These are phyloP conservation scores for Osmanthus fragrans DNA, from an alignment of 257 asterid species.

Conservation along the genomic window DNA sequence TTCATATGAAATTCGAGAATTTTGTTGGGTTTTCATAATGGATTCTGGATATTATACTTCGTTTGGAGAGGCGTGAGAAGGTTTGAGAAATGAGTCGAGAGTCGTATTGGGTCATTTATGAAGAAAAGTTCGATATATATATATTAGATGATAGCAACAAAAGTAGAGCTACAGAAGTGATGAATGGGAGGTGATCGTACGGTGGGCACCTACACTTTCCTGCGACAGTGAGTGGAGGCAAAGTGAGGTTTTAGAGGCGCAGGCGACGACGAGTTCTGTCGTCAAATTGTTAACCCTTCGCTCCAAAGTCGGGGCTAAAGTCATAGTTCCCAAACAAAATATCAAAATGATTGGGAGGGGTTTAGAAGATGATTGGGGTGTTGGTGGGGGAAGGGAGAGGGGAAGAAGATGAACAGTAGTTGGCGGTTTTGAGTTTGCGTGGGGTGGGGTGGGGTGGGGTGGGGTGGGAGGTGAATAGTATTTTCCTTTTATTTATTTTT, in stretches of 20 bases:
- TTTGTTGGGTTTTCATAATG: slow-evolving; percentile 28
- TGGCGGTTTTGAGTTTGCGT: too few relatives aligned
- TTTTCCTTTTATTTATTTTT: too few relatives aligned
- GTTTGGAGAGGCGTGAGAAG: slow-evolving; percentile 32
- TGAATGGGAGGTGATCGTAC: not conserved
- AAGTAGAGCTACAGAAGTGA: not conserved
- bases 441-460: too few relatives aligned
- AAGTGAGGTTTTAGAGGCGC: not conserved
- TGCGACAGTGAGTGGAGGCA: not conserved
- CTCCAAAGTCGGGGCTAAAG: too few relatives aligned
- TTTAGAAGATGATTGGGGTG: too few relatives aligned
- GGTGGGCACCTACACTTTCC: not conserved
- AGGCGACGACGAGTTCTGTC: not conserved
- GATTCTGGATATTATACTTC: slow-evolving; percentile 16
- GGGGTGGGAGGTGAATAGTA: too few relatives aligned
- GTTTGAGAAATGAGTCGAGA: slow-evolving; percentile 46
- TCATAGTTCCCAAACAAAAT: too few relatives aligned
- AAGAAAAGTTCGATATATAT: not conserved
- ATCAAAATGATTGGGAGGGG: too few relatives aligned
- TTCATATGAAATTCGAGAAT: slow-evolving; percentile 28
- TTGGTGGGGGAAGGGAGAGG: too few relatives aligned
- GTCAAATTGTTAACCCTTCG: not conserved
- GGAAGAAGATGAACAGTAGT: too few relatives aligned
- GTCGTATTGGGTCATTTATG: slow-evolving; percentile 52
- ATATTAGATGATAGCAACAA: not conserved